Conservation (phyloP, 768 basidiomycete genomes). For the Pholiota conissans region DNA sequence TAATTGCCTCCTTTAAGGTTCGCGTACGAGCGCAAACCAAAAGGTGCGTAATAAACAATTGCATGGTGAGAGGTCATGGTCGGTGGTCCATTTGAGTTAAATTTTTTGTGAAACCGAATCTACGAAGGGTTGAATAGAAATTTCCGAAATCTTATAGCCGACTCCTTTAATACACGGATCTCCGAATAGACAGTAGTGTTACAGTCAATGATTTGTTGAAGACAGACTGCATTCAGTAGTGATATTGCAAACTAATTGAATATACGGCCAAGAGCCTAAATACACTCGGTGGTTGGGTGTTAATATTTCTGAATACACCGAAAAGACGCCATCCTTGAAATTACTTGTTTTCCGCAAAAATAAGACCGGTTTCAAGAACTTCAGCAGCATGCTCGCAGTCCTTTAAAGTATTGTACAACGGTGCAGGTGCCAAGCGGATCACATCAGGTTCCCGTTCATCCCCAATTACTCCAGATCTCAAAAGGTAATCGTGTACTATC, state of each 20-base stretch:
- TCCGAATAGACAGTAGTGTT: too few species aligned
- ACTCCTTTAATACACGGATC: too few species aligned
- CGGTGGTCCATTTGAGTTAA: neutral
- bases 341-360: slow-evolving; percentile 17
- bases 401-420: slow-evolving; percentile 81
- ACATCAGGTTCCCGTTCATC: slow-evolving; percentile 93
- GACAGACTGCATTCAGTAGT: too few species aligned
- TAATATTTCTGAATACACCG: neutral
- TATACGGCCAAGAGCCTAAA: too few species aligned
- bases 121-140: too few species aligned
- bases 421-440: slow-evolving; percentile 83
- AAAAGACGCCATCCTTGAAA: neutral
- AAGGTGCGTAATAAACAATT: neutral
- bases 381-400: slow-evolving; percentile 75
- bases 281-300: too few species aligned
- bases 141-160: too few species aligned
- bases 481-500: slow-evolving; percentile 59
- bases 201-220: too few species aligned
- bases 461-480: slow-evolving; percentile 77
- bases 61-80: neutral
- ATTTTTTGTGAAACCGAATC: too few species aligned
- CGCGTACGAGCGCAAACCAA: neutral
- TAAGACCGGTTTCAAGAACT: slow-evolving; percentile 62
- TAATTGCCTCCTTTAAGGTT: neutral
- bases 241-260: too few species aligned